Conservation (phyloP, 2,329 filamentous ascomycete genomes). For the Ceratocystiopsis minuta region DNA sequence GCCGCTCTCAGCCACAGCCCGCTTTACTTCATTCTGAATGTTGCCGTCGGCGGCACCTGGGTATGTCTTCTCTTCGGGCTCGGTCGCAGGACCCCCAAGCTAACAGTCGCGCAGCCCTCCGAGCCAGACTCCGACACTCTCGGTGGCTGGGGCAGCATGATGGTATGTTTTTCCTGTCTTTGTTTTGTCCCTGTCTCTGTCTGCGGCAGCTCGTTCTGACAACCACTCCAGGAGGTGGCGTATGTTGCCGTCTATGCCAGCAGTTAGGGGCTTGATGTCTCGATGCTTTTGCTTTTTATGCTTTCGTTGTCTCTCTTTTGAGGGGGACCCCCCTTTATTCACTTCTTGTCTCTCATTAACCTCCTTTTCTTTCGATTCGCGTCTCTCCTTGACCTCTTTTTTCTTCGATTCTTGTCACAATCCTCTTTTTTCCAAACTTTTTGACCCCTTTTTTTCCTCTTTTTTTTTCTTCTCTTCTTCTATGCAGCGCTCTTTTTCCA, state of each 20-base stretch:
- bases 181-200: neutral
- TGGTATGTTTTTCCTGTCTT: constrained; percentile 9
- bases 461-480: too few relatives aligned
- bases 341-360: neutral
- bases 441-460: too few relatives aligned
- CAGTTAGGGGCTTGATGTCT: neutral
- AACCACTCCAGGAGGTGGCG: constrained; percentile 13
- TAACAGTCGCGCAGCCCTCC: constrained; percentile 13
- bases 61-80: constrained; percentile 9
- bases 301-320: neutral
- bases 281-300: neutral
- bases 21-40: constrained; percentile 28
- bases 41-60: constrained; percentile 28
- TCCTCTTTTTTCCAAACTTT: too few relatives aligned
- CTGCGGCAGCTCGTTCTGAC: neutral
- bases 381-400: neutral
- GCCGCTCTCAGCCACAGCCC: constrained; percentile 23
- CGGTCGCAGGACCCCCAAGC: neutral
- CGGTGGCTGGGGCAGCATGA: constrained; percentile 21
- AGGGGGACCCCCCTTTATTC: neutral
- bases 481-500: too few relatives aligned
- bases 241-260: constrained; percentile 22
- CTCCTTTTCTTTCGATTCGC: neutral
- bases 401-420: neutral
- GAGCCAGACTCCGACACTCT: constrained; percentile 17